Evolutionary conservation across 192 early-diverging fungal species (phyloP).

Genomic region (Umbelopsis sp.): DNA sequence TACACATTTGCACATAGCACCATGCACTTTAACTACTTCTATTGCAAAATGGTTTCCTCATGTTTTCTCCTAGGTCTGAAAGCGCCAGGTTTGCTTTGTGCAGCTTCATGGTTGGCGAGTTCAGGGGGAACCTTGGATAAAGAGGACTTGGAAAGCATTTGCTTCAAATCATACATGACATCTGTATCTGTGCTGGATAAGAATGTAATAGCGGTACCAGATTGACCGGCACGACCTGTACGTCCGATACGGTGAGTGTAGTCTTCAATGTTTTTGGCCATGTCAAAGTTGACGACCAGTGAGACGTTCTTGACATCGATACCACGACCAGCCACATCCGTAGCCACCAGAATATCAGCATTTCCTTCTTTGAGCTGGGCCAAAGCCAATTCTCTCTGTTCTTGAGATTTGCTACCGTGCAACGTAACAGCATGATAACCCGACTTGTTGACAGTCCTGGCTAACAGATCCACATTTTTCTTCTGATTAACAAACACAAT

Average conservation of each 20-base stretch:
- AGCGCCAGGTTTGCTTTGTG: constrained; percentile 74
- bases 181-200: constrained; percentile 80
- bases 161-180: constrained; percentile 79
- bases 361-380: constrained; percentile 79
- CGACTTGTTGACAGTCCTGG: constrained; percentile 73
- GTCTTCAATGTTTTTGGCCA: constrained; percentile 98
- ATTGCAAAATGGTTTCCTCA: constrained; percentile 54
- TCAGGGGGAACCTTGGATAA: constrained; percentile 83
- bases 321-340: constrained; percentile 98
- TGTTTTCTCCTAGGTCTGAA: constrained; percentile 58
- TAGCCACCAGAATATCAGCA: constrained; percentile 92
- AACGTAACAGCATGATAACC: constrained; percentile 78
- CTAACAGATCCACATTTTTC: constrained; percentile 85
- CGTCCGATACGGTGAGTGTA: constrained; percentile 99
- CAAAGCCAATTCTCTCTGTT: constrained; percentile 91
- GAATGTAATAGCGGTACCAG: constrained; percentile 91
- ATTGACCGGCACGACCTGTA: constrained; percentile 95
- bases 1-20: too few relatives aligned
- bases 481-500: constrained; percentile 99
- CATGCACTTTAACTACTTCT: neutral
- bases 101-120: constrained; percentile 81
- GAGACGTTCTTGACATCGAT: constrained; percentile 98
- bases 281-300: constrained; percentile 96
- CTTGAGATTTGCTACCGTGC: constrained; percentile 97
- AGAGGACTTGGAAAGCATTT: constrained; percentile 74